Conservation (phyloP, 768 basidiomycete genomes). For the Boletus rubescentipes region DNA sequence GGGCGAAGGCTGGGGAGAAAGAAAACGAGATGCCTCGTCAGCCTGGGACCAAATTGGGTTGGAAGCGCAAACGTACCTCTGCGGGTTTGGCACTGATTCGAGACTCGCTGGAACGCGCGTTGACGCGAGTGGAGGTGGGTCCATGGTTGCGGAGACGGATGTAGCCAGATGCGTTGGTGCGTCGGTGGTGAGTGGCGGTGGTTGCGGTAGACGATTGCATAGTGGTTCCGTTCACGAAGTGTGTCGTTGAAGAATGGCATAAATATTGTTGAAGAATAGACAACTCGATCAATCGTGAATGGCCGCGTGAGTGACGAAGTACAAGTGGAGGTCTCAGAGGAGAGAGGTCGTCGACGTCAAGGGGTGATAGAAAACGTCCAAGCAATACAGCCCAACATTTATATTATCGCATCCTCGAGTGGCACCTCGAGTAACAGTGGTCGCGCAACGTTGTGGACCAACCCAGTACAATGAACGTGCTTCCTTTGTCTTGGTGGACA, state of each 20-base stretch:
- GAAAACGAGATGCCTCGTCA: background rate
- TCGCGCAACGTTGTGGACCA: background rate
- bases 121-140: background rate
- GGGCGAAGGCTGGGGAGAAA: background rate
- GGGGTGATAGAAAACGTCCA: background rate
- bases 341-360: background rate
- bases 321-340: background rate
- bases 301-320: background rate
- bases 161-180: background rate
- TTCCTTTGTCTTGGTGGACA: slow-evolving; percentile 14
- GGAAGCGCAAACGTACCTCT: background rate
- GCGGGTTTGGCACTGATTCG: background rate
- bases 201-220: background rate
- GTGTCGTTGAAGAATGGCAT: background rate
- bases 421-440: background rate
- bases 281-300: background rate
- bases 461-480: background rate
- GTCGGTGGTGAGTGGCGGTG: background rate
- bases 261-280: background rate
- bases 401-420: slow-evolving; percentile 7
- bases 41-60: background rate
- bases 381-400: background rate
- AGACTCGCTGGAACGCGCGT: background rate
- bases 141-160: background rate
- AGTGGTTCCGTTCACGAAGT: background rate